Evolutionary conservation across 2,329 filamentous ascomycete genomes (phyloP).

Genomic region (Cercospora sp.): DNA sequence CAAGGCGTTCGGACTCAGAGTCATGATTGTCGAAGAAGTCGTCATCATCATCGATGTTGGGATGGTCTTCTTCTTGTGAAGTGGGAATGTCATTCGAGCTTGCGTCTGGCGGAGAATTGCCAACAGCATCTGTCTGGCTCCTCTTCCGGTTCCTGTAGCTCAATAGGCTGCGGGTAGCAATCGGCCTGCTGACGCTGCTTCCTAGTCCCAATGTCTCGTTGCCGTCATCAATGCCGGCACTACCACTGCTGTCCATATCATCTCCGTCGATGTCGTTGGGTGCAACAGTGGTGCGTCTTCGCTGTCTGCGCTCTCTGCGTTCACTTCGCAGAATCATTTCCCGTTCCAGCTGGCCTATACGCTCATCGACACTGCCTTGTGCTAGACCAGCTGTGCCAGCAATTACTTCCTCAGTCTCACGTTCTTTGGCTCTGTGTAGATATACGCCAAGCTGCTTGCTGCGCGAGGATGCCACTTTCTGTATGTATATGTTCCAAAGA

Average conservation of each 20-base stretch:
- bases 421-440: conserved; percentile 59
- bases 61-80: background rate
- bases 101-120: conserved; percentile 17
- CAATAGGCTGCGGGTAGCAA: conserved; percentile 33
- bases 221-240: conserved; percentile 48
- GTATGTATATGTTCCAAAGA: conserved; percentile 64
- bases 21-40: conserved; percentile 23
- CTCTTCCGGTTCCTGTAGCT: conserved; percentile 31
- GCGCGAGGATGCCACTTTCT: conserved; percentile 57
- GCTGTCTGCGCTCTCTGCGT: conserved; percentile 32
- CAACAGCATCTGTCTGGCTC: conserved; percentile 28
- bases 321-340: conserved; percentile 52
- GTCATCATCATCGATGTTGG: conserved; percentile 27
- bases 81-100: background rate
- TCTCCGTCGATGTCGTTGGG: conserved; percentile 28
- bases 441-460: conserved; percentile 61
- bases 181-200: conserved; percentile 18
- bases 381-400: conserved; percentile 42
- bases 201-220: conserved; percentile 15
- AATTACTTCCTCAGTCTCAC: conserved; percentile 50
- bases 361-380: conserved; percentile 52
- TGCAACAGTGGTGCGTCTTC: conserved; percentile 25
- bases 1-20: conserved; percentile 23
- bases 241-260: conserved; percentile 46
- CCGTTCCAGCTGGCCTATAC: conserved; percentile 56